These are phyloP conservation scores for Arthrobotrys sphaeroides DNA, from an alignment of 2,329 filamentous ascomycete genomes.

Conservation along the genomic window DNA sequence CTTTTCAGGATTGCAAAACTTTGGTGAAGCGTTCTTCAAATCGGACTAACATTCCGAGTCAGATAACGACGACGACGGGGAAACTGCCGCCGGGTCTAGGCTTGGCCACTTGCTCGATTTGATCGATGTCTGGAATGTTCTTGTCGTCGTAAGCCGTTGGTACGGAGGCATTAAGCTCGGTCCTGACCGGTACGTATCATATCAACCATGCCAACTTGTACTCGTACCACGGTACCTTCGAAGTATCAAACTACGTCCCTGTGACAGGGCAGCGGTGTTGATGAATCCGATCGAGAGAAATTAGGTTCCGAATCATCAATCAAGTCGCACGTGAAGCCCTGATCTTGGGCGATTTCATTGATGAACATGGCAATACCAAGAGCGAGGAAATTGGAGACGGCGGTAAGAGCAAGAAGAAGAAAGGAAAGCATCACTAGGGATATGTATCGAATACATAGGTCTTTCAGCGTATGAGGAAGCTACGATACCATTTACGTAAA, in stretches of 20 bases:
- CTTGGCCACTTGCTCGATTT: slow-evolving; percentile 90
- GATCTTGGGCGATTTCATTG: slow-evolving; percentile 37
- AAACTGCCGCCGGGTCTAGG: slow-evolving; percentile 86
- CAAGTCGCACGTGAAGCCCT: slow-evolving; percentile 51
- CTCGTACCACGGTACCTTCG: not conserved
- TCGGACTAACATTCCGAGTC: slow-evolving; percentile 18
- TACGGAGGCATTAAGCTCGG: slow-evolving; percentile 91
- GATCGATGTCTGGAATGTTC: slow-evolving; percentile 91
- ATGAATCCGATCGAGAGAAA: not conserved
- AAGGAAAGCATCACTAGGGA: slow-evolving; percentile 49
- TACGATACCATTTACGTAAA: slow-evolving; percentile 2
- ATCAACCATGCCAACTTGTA: not conserved
- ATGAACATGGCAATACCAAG: slow-evolving; percentile 47
- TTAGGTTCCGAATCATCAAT: slow-evolving; percentile 53
- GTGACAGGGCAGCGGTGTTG: not conserved
- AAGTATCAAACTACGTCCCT: not conserved
- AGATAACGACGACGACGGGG: slow-evolving; percentile 95
- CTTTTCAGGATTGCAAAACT: slow-evolving; percentile 2
- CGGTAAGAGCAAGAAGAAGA: slow-evolving; percentile 43
- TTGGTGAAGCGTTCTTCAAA: not conserved
- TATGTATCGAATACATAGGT: not conserved
- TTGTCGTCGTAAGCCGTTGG: slow-evolving; percentile 94
- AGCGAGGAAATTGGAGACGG: slow-evolving; percentile 28
- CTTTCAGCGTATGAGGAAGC: not conserved
- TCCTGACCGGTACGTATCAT: slow-evolving; percentile 70